Conservation (phyloP, 2,329 filamentous ascomycete species). For the Colletotrichum sp. region DNA sequence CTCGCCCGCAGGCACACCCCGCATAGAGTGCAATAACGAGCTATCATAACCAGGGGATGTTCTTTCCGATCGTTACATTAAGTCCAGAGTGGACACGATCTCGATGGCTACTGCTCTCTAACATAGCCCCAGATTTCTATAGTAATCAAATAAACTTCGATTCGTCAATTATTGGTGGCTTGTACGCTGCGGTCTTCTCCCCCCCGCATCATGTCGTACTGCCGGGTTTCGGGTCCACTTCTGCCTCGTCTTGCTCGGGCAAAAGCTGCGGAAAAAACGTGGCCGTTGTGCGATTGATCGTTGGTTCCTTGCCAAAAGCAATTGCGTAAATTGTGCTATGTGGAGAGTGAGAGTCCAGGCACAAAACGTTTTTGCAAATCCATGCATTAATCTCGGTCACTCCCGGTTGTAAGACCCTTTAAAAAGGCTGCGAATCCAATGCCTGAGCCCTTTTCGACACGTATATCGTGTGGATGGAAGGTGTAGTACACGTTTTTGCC, state of each 20-base stretch:
- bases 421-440: not conserved
- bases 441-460: accelerated
- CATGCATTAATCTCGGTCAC: not conserved
- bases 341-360: not conserved
- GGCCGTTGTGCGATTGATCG: not conserved
- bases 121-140: not conserved
- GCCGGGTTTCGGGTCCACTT: not conserved
- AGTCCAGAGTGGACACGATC: not conserved
- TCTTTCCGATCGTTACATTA: not conserved
- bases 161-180: not conserved
- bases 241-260: not conserved
- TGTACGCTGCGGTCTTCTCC: not conserved
- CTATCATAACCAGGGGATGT: not conserved
- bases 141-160: not conserved
- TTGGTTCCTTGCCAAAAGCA: not conserved
- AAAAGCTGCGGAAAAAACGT: not conserved
- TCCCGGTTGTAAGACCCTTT: not conserved
- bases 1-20: not conserved
- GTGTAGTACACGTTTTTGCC: accelerated
- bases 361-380: not conserved
- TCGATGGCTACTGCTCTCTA: not conserved
- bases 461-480: not conserved
- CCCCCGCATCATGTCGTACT: not conserved
- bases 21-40: not conserved
- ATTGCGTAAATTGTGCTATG: not conserved